phyloP scores from a whole-genome alignment of 176 grass and related monocot species.

The Paspalum notatum region DNA sequence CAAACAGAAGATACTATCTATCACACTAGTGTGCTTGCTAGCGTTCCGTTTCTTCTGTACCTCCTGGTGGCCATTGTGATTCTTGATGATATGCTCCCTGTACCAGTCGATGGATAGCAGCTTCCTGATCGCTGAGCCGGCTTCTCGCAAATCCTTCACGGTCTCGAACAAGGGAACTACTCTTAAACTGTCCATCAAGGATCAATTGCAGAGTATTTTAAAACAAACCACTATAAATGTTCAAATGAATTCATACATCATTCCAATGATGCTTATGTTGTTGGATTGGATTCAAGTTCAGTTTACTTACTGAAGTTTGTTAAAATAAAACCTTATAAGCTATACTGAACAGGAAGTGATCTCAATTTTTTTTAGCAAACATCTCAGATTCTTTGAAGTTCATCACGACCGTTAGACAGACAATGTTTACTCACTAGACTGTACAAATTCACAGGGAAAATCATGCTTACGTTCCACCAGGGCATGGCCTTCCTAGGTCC shows the following conservation, averaged over 20 bases:
- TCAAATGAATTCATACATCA: not conserved
- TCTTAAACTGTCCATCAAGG: slow-evolving; percentile 68
- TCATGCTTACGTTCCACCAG: slow-evolving; percentile 91
- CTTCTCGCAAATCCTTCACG: slow-evolving; percentile 88
- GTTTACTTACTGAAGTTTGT: not conserved
- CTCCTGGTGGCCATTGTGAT: slow-evolving; percentile 91
- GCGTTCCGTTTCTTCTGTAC: slow-evolving; percentile 33
- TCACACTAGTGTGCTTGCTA: not conserved
- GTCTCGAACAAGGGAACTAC: slow-evolving; percentile 97
- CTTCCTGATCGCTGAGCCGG: slow-evolving; percentile 83
- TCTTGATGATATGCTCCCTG: slow-evolving; percentile 81
- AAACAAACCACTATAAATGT: not conserved
- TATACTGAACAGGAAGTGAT: not conserved
- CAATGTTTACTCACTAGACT: not conserved
- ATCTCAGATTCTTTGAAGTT: not conserved
- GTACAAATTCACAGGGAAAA: not conserved
- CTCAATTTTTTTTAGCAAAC: not conserved
- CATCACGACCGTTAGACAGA: not conserved
- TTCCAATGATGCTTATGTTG: not conserved
- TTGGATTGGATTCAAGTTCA: not conserved
- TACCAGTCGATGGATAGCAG: slow-evolving; percentile 93
- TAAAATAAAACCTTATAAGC: not conserved
- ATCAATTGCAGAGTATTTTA: not conserved
- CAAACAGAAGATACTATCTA: not conserved
- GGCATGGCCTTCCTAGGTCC: slow-evolving; percentile 80